These are phyloP conservation scores for Baudoinia panamericana DNA, from an alignment of 495 filamentous ascomycete genomes.

Conservation along the genomic window DNA sequence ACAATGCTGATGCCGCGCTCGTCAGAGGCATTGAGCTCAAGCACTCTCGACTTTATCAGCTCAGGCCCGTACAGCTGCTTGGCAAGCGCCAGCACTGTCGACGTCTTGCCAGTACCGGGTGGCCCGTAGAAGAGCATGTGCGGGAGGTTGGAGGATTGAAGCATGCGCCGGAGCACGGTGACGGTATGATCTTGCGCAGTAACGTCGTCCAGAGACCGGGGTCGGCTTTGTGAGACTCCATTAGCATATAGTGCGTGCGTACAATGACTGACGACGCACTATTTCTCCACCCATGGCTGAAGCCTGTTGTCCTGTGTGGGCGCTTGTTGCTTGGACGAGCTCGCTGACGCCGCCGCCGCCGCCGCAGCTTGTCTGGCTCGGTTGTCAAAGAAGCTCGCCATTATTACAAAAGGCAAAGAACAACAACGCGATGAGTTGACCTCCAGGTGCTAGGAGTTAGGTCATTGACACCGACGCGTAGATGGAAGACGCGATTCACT, in stretches of 20 bases:
- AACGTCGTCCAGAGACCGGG: slow-evolving; percentile 85
- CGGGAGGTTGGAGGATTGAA: slow-evolving; percentile 91
- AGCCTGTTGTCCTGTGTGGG: slow-evolving; percentile 51
- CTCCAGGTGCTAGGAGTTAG: too few relatives aligned
- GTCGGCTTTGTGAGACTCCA: slow-evolving; percentile 59
- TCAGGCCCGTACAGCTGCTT: slow-evolving; percentile 96
- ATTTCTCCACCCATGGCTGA: slow-evolving; percentile 99
- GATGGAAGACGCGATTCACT: too few relatives aligned
- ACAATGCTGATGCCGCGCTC: slow-evolving; percentile 96
- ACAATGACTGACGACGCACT: too few relatives aligned
- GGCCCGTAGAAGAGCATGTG: slow-evolving; percentile 99
- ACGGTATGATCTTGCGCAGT: slow-evolving; percentile 97
- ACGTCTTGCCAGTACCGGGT: slow-evolving; percentile 96
- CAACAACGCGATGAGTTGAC: too few relatives aligned
- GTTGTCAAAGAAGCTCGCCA: slow-evolving; percentile 87
- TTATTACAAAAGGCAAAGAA: too few relatives aligned
- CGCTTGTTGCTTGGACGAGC: slow-evolving; percentile 40
- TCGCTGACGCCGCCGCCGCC: slow-evolving; percentile 40
- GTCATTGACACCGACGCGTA: too few relatives aligned
- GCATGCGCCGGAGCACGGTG: slow-evolving; percentile 74
- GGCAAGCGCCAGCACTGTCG: slow-evolving; percentile 87
- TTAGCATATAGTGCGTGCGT: too few relatives aligned
- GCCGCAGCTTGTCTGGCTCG: slow-evolving; percentile 81
- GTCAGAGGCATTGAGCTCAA: slow-evolving; percentile 97
- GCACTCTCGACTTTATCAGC: slow-evolving; percentile 81